Conservation (phyloP, 1,284 basidiomycete species). For the Waitea zeae region DNA sequence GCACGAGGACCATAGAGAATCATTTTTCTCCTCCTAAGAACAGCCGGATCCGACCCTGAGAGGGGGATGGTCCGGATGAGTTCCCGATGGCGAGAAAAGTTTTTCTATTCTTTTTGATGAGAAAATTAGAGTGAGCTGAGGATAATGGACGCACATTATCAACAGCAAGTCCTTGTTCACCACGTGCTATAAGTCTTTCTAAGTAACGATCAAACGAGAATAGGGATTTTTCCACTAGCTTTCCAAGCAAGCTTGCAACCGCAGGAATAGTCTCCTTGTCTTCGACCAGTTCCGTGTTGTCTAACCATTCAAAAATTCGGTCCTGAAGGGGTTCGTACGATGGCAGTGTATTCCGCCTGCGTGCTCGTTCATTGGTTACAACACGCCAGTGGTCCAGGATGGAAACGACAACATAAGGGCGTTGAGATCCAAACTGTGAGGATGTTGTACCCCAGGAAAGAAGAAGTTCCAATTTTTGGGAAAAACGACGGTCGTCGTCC, state of each 20-base stretch:
- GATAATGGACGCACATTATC: constrained; percentile 22
- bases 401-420: constrained; percentile 67
- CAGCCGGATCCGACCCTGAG: constrained; percentile 31
- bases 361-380: constrained; percentile 39
- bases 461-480: constrained; percentile 63
- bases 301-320: constrained; percentile 75
- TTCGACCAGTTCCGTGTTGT: constrained; percentile 43
- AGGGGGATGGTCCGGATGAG: constrained; percentile 56
- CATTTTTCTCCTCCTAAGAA: constrained; percentile 48
- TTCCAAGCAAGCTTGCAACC: constrained; percentile 63
- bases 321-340: constrained; percentile 51
- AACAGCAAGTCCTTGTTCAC: constrained; percentile 42
- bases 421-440: constrained; percentile 72
- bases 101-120: constrained; percentile 10
- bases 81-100: constrained; percentile 41
- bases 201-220: constrained; percentile 81
- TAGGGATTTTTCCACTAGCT: constrained; percentile 56
- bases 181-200: constrained; percentile 70
- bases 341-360: constrained; percentile 33
- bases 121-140: neutral
- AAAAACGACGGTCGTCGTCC: constrained; percentile 28
- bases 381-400: constrained; percentile 60
- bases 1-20: constrained; percentile 47
- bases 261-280: constrained; percentile 39
- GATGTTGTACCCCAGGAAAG: constrained; percentile 80